Base-by-base conservation (phyloP, 176 grass and related monocot species). In the Carex littledalei region DNA sequence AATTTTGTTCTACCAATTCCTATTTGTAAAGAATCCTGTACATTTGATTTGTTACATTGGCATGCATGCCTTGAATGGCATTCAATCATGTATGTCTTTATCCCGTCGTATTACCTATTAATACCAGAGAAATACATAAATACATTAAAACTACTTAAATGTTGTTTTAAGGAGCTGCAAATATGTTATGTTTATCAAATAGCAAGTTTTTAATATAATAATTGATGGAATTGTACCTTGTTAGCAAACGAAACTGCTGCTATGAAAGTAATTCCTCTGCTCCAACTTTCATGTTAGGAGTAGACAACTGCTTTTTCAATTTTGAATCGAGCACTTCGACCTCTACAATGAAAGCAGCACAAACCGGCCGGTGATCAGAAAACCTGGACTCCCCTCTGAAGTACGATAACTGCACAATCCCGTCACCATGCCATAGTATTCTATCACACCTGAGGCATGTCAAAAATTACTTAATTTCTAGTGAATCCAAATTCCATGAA, bases 281-380 rank as follows among this genome's bases (percentile, higher is more conserved):
- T 8, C 92, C 86, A 76, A 98, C 88, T 84, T 87, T 94, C 95
- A 98, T 98, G 86, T 90, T 94, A 78, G 89, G 82, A 18, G 81
- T 86, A 29, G 81, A 84, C 10, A 88, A 86, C 35, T 61, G 43
- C 54, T 91, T 90, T 63, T 66, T 67, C 20, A 88, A 17, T 62
- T 24, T 90, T 54, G 34, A 49, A 82, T 87, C 84, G 1, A 85
- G 80, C 17, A 94, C 92, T 0, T 82, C 86, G 32, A 93, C 86
- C 68, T 98, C 91, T 18, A 91, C 82, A 10, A 86, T 93, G 76
- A 98, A 94, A 59, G 81, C 89, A 0, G 86, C 80, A 67, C 92
- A 98, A 26, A 98, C 95, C 0, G 92, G 95, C 1, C 95, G 92
- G 24, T 98, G 95, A 76, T 98, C 95, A 3, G 95, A 98, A 50